Conservation (phyloP, 352 stramenopile genomes). For the Blastocystis sp. region DNA sequence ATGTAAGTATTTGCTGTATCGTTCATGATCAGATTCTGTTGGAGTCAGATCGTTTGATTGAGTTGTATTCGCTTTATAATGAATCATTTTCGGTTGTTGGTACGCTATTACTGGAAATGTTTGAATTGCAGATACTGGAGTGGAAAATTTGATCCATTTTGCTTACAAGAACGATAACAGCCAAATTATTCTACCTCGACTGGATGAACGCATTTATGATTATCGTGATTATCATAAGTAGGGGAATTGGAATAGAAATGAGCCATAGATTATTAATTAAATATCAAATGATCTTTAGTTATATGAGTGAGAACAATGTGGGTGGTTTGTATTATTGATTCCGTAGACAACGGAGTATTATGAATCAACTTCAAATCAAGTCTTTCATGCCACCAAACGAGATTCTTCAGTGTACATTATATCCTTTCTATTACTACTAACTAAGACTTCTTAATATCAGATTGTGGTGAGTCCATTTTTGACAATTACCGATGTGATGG, state of each 20-base stretch:
- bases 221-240: conserved; percentile 43
- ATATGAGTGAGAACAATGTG: conserved; percentile 18
- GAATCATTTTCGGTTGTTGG: background rate
- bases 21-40: background rate
- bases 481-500: background rate
- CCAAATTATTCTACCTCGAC: background rate
- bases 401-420: background rate
- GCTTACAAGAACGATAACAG: conserved; percentile 41
- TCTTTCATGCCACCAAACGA: background rate
- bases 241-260: background rate
- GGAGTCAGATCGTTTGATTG: conserved; percentile 11
- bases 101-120: background rate
- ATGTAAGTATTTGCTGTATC: background rate
- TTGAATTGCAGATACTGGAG: background rate
- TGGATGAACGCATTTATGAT: conserved; percentile 33
- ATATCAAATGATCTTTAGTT: conserved; percentile 5
- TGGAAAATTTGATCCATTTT: conserved; percentile 46
- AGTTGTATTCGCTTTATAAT: conserved; percentile 46
- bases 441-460: background rate
- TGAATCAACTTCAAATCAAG: background rate
- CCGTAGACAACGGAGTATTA: conserved; percentile 33
- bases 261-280: conserved; percentile 15
- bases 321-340: background rate
- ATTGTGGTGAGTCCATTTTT: conserved; percentile 25
- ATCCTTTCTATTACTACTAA: background rate